These are phyloP conservation scores for Pichia cactophila DNA, from an alignment of 1,139 yeast genomes.

Conservation along the genomic window DNA sequence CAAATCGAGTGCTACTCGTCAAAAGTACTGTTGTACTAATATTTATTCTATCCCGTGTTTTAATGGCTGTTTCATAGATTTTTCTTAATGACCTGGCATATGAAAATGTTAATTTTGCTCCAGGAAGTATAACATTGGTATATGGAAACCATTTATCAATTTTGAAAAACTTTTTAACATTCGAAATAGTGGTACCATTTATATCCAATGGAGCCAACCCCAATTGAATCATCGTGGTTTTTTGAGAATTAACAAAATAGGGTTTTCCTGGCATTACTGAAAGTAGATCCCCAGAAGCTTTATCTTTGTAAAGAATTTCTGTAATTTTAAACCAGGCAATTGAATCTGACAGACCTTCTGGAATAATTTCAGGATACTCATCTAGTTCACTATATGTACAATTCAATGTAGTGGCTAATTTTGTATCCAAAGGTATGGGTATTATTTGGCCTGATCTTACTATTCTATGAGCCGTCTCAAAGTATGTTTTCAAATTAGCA, in stretches of 20 bases:
- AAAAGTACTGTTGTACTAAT: conserved; percentile 60
- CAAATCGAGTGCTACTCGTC: conserved; percentile 63
- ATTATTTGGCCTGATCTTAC: conserved; percentile 58
- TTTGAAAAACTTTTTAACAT: conserved; percentile 33
- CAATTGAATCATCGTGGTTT: conserved; percentile 61
- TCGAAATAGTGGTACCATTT: conserved; percentile 24
- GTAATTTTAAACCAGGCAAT: conserved; percentile 78
- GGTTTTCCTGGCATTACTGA: conserved; percentile 33
- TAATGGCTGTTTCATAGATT: conserved; percentile 40
- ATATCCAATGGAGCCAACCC: conserved; percentile 35
- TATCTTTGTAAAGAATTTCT: conserved; percentile 38
- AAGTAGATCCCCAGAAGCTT: conserved; percentile 20
- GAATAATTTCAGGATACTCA: conserved; percentile 36
- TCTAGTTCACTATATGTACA: conserved; percentile 32
- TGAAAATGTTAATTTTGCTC: conserved; percentile 29
- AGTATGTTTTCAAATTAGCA: conserved; percentile 52
- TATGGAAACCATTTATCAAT: conserved; percentile 33
- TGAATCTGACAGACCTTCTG: conserved; percentile 59
- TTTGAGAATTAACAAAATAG: conserved; percentile 53
- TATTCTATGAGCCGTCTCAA: conserved; percentile 52
- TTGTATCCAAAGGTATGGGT: conserved; percentile 72
- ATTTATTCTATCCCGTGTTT: conserved; percentile 16
- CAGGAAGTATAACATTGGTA: conserved; percentile 11
- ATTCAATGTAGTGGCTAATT: conserved; percentile 54
- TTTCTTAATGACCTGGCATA: conserved; percentile 48